Evolutionary conservation across 441 rosid species (phyloP).

Genomic region (Gossypium trilobum): DNA sequence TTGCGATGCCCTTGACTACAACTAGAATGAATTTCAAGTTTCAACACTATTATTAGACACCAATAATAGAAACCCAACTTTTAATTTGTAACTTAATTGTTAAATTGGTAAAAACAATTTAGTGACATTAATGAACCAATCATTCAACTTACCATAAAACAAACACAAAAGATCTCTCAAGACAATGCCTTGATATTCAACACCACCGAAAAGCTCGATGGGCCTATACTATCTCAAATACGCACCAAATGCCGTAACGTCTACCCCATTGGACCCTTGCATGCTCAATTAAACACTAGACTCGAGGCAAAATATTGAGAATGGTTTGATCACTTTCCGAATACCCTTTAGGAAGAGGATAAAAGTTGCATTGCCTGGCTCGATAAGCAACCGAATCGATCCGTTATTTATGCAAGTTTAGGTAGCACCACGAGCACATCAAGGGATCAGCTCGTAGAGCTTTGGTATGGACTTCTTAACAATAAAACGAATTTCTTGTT

Average conservation of each 20-base stretch:
- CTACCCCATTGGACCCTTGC: slow-evolving; percentile 43
- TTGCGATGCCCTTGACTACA: no score
- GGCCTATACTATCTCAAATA: slow-evolving; percentile 23
- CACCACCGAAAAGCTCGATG: slow-evolving; percentile 37
- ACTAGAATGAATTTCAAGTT: no score
- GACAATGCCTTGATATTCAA: slow-evolving; percentile 29
- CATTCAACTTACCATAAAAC: neutral
- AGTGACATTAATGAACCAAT: neutral
- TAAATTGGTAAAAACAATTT: no score
- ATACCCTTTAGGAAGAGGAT: slow-evolving; percentile 24
- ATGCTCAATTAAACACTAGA: slow-evolving; percentile 25
- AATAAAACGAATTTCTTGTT: slow-evolving; percentile 23
- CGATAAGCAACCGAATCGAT: slow-evolving; percentile 13
- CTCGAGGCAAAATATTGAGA: slow-evolving; percentile 13
- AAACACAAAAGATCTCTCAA: slow-evolving; percentile 15
- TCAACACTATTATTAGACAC: no score
- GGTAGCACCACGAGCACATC: slow-evolving; percentile 21
- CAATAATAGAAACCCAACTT: no score
- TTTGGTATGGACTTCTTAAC: slow-evolving; percentile 26
- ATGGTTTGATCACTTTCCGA: neutral
- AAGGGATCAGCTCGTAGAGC: slow-evolving; percentile 23
- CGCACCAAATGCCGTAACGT: slow-evolving; percentile 24
- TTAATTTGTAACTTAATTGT: no score
- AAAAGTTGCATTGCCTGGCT: slow-evolving; percentile 31
- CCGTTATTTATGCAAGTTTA: slow-evolving; percentile 28